Percentiles rank a stretch among this genome's conserved stretches.
Conservation (phyloP, 331 rosid species). For the Pyrus hybrid region DNA sequence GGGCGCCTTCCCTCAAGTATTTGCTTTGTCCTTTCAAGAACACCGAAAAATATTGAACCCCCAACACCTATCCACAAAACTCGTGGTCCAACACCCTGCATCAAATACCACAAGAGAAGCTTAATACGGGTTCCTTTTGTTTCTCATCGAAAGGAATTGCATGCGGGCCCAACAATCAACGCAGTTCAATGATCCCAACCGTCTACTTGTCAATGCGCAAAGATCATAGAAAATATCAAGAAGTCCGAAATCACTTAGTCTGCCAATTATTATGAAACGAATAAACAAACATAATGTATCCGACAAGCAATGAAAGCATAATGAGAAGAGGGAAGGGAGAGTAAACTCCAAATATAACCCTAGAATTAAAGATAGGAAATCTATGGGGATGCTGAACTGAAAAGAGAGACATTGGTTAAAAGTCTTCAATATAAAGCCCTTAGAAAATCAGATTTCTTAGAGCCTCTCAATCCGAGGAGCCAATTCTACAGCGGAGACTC, state of each 20-base stretch:
- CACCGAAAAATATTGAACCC: conserved; percentile 80
- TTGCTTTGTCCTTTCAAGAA: conserved; percentile 73
- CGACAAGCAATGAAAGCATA: neutral
- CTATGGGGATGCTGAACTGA: neutral
- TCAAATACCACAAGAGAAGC: neutral
- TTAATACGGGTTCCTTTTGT: neutral
- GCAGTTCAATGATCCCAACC: neutral
- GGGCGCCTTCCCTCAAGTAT: conserved; percentile 41
- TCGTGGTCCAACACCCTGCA: conserved; percentile 77
- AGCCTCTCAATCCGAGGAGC: no score
- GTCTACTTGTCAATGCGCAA: neutral
- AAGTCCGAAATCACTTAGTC: neutral
- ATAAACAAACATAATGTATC: neutral
- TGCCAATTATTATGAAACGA: neutral
- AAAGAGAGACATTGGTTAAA: neutral
- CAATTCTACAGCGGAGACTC: no score
- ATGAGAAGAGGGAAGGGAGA: neutral
- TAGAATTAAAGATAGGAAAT: neutral
- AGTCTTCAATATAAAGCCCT: neutral
- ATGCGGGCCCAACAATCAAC: neutral
- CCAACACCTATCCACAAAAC: conserved; percentile 84
- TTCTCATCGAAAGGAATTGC: neutral
- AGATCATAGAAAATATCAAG: neutral
- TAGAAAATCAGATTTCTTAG: neutral
- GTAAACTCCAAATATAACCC: neutral